phyloP scores from a whole-genome alignment of 2,329 filamentous ascomycete genomes.

The Penicillium sp. region DNA sequence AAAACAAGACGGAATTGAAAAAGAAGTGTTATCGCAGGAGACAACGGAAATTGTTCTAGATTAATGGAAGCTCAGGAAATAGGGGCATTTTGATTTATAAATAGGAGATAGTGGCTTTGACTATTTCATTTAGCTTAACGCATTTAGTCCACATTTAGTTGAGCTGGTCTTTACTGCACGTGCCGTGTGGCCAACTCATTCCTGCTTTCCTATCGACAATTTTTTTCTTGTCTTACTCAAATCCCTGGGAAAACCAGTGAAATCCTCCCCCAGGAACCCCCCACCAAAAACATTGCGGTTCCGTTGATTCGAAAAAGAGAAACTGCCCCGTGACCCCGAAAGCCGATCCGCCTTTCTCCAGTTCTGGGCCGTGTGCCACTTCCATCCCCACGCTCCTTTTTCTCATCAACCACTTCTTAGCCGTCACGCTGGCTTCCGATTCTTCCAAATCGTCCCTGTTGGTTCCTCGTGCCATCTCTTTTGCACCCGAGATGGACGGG shows the following conservation, averaged over 20 bases:
- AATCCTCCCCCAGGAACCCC: neutral
- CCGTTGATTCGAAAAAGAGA: neutral
- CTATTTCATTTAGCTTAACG: neutral
- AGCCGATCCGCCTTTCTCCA: conserved; percentile 24
- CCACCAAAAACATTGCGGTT: neutral
- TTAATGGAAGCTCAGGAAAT: neutral
- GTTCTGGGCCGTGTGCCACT: conserved; percentile 24
- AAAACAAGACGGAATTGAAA: neutral
- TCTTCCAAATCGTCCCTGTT: conserved; percentile 94
- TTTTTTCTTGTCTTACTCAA: neutral
- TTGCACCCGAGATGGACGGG: conserved; percentile 78
- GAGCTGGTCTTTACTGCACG: neutral
- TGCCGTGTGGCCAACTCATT: neutral
- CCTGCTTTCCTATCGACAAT: neutral
- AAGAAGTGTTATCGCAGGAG: neutral
- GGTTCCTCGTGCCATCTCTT: conserved; percentile 85
- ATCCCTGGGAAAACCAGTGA: neutral
- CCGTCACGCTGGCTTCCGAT: conserved; percentile 34
- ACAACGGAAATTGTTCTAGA: neutral
- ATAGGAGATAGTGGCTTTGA: conserved; percentile 2
- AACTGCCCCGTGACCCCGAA: conserved; percentile 20
- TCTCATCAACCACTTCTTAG: conserved; percentile 23
- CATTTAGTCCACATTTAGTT: neutral
- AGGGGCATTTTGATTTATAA: neutral
- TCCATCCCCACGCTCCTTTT: conserved; percentile 32